Evolutionary conservation across 1,284 basidiomycete species (phyloP).

Genomic region (Agaricales sp.): DNA sequence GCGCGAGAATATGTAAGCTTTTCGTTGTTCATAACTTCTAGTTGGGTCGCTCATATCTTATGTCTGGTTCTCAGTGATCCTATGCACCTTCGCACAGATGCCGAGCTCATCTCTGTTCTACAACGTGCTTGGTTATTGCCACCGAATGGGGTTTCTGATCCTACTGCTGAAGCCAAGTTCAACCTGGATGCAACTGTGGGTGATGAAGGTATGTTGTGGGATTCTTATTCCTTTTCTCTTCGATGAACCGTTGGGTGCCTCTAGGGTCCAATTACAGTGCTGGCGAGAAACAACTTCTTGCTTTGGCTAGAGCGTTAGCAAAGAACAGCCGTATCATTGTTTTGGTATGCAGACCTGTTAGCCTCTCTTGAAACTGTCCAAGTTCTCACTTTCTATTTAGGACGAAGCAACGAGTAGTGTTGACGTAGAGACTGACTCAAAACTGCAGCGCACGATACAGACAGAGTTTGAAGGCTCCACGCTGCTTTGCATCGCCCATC

Average conservation of each 20-base stretch:
- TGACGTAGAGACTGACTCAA: conserved; percentile 74
- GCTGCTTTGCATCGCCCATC: conserved; percentile 67
- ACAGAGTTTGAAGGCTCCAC: conserved; percentile 55
- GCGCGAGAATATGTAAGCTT: conserved; percentile 53
- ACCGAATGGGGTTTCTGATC: conserved; percentile 34
- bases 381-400: conserved; percentile 20
- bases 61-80: conserved; percentile 48
- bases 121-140: conserved; percentile 54
- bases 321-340: conserved; percentile 65
- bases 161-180: conserved; percentile 50
- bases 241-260: conserved; percentile 3
- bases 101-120: conserved; percentile 33
- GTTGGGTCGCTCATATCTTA: too few species aligned
- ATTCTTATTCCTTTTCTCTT: neutral
- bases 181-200: conserved; percentile 52
- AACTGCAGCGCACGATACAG: conserved; percentile 67
- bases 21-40: conserved; percentile 13
- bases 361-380: conserved; percentile 5
- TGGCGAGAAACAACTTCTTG: conserved; percentile 72
- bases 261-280: conserved; percentile 64
- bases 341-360: conserved; percentile 30
- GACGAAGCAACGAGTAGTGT: conserved; percentile 80
- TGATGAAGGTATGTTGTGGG: conserved; percentile 43
- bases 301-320: conserved; percentile 61
- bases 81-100: conserved; percentile 37